These are phyloP conservation scores for Cenchrus purpureus DNA, from an alignment of 176 grass and related monocot genomes.

Conservation along the genomic window DNA sequence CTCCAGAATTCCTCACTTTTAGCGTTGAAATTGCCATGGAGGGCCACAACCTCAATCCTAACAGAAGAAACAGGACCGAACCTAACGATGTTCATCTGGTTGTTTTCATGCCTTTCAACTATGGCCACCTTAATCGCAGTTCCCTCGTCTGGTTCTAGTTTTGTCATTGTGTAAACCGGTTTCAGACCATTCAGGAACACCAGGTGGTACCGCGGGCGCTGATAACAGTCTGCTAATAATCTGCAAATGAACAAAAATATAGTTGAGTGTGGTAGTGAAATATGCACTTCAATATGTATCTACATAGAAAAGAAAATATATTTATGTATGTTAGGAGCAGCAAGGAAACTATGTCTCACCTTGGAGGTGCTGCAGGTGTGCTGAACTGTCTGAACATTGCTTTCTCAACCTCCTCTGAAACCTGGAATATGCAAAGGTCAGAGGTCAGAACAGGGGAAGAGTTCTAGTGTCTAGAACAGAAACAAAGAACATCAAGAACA, in stretches of 20 bases:
- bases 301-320: neutral
- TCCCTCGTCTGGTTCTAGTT: constrained; percentile 46
- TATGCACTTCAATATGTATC: neutral
- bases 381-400: constrained; percentile 35
- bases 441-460: constrained; percentile 7
- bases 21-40: constrained; percentile 59
- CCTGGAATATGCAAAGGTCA: constrained; percentile 32
- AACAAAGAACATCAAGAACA: neutral
- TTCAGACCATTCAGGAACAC: constrained; percentile 42
- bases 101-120: constrained; percentile 43
- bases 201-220: constrained; percentile 48
- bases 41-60: constrained; percentile 58
- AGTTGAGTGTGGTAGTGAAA: neutral
- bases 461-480: neutral
- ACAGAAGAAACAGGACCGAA: constrained; percentile 49
- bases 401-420: constrained; percentile 57
- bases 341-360: constrained; percentile 21
- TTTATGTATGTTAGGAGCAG: neutral
- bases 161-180: constrained; percentile 52
- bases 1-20: constrained; percentile 57
- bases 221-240: constrained; percentile 20
- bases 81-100: constrained; percentile 18
- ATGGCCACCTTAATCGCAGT: constrained; percentile 50
- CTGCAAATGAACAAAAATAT: constrained; percentile 28
- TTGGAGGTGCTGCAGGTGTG: constrained; percentile 42